Base-by-base conservation (phyloP, 345 rosid genomes). In the Iberis pinnata region DNA sequence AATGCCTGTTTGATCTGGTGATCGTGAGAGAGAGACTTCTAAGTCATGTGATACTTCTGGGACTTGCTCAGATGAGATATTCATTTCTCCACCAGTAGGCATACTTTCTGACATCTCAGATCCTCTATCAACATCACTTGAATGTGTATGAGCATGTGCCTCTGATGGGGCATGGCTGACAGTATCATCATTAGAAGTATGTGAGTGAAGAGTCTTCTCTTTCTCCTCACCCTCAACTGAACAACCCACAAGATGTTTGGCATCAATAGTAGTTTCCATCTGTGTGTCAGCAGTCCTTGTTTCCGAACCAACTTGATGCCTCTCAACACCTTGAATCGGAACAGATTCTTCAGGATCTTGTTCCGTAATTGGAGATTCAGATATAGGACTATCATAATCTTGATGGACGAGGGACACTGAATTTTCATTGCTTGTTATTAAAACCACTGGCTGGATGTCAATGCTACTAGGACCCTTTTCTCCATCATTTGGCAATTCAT, bases 331-430 rank as follows among this genome's bases (percentile, higher is more conserved):
- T 51, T 43, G 49, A 43, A 27, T 49, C n/a, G 20, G 51, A 36
- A 24, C 53, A 58, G 53, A 36, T 43, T 51, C 64, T 51, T 17
- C 70, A 43, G 64, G 43, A 35, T 36, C 42, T 58, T 57, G 59
- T 43, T 13, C 47, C 26, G 43, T 22, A 51, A 50, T 7, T 22
- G 63, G 40, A 51, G 60, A 38, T n/a, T 65, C 43, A 51, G 59
- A 57, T 14, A 43, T 5, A 37, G 64, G 41, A 43, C 43, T 49
- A 31, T 43, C 61, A 47, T 51, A 52, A 26, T 50, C 58, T 43
- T 36, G 27, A 26, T 58, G 9, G 31, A 58, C 58, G 58, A 58
- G 70, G 29, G 70, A 51, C 13, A 43, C 12, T 18, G 64, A 51
- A 24, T 51, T 65, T 37, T 50, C 59, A 37, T 26, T 58, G 54